These are phyloP conservation scores for Aspergillus calidoustus DNA, from an alignment of 2,329 filamentous ascomycete species.

Conservation along the genomic window DNA sequence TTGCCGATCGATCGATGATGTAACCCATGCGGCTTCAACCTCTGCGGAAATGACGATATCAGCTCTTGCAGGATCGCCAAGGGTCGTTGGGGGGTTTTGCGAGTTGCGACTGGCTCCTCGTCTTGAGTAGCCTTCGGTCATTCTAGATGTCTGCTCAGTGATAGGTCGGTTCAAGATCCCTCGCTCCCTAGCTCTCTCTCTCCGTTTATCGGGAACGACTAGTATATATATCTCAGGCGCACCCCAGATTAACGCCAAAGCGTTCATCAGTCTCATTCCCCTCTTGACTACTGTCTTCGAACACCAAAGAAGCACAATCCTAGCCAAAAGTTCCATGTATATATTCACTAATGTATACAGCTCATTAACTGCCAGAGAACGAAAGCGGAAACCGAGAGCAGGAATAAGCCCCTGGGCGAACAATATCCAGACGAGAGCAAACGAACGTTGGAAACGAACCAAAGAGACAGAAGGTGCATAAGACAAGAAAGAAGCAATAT, in stretches of 20 bases:
- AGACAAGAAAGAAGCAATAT: constrained; percentile 7
- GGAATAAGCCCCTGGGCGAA: constrained; percentile 1
- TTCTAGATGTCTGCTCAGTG: neutral
- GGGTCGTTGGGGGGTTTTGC: neutral
- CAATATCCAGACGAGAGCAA: constrained; percentile 13
- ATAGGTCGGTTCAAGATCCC: neutral
- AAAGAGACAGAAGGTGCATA: constrained; percentile 1
- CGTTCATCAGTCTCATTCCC: neutral
- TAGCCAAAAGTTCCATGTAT: neutral
- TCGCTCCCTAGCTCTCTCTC: neutral
- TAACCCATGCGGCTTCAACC: neutral
- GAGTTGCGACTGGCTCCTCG: neutral
- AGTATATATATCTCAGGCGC: neutral
- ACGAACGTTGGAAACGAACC: constrained; percentile 5
- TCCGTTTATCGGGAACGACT: neutral
- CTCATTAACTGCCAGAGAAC: constrained; percentile 1
- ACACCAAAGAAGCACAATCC: neutral
- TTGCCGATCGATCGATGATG: neutral
- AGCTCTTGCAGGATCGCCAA: neutral
- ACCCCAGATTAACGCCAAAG: neutral
- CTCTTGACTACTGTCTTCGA: neutral
- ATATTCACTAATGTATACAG: constrained; percentile 2
- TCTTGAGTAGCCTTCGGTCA: neutral
- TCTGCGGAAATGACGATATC: neutral
- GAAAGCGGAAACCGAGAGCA: constrained; percentile 16